phyloP scores from a whole-genome alignment of 2,329 filamentous ascomycete genomes.

The Pezicula neosporulosa region DNA sequence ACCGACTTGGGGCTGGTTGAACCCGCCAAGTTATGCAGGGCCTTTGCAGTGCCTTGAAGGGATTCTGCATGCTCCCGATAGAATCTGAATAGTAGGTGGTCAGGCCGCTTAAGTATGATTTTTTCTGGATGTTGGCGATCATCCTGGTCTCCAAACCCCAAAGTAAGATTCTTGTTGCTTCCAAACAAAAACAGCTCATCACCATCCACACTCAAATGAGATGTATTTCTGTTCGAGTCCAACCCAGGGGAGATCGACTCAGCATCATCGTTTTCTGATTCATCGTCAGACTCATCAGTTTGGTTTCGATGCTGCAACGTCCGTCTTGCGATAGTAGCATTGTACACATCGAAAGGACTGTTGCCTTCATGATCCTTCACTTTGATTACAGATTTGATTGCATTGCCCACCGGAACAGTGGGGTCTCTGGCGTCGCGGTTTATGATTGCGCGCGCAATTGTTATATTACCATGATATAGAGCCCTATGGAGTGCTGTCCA shows the following conservation, averaged over 20 bases:
- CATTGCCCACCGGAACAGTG: constrained; percentile 55
- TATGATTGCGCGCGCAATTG: constrained; percentile 78
- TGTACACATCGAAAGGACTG: constrained; percentile 90
- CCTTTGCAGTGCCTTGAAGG: constrained; percentile 19
- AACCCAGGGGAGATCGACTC: constrained; percentile 11
- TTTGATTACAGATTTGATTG: constrained; percentile 70
- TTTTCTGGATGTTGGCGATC: constrained; percentile 92
- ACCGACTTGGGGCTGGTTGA: constrained; percentile 28
- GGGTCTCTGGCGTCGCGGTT: constrained; percentile 63
- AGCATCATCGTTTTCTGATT: constrained; percentile 51
- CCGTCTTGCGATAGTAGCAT: constrained; percentile 79
- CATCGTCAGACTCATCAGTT: constrained; percentile 36
- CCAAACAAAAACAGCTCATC: constrained; percentile 93
- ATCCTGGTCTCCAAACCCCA: constrained; percentile 93
- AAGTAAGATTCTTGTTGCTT: constrained; percentile 90
- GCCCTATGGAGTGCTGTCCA: constrained; percentile 95
- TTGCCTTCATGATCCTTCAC: constrained; percentile 95
- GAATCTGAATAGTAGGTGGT: constrained; percentile 71
- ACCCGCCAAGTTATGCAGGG: constrained; percentile 9
- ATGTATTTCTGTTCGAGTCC: neutral
- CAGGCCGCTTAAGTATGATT: constrained; percentile 71
- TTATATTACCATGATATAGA: constrained; percentile 84
- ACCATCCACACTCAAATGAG: constrained; percentile 44
- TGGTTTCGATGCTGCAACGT: constrained; percentile 43
- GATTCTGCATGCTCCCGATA: constrained; percentile 61